Conservation (phyloP, 352 stramenopile genomes). For the Peronosclerospora sorghi region DNA sequence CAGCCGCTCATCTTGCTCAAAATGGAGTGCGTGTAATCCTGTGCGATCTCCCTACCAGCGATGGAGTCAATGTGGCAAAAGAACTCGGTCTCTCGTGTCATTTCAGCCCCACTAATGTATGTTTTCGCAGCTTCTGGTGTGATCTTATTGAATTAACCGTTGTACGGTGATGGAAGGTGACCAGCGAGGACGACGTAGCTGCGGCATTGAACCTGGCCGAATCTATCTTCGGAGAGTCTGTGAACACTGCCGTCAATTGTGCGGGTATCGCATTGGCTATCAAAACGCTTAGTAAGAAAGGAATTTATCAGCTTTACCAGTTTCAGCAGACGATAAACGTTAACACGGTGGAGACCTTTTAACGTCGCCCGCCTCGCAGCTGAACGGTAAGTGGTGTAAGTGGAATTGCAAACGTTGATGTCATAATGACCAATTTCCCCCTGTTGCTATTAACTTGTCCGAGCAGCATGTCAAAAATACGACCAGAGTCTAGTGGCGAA, state of each 20-base stretch:
- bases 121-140: background rate
- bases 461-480: conserved; percentile 77
- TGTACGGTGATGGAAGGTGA: conserved; percentile 58
- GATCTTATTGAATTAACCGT: background rate
- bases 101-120: conserved; percentile 70
- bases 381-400: conserved; percentile 55
- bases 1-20: conserved; percentile 83
- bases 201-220: conserved; percentile 87
- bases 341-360: conserved; percentile 96
- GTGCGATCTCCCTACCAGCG: conserved; percentile 84
- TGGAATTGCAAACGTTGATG: background rate
- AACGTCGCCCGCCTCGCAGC: conserved; percentile 93
- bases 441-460: conserved; percentile 4
- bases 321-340: conserved; percentile 94
- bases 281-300: conserved; percentile 89
- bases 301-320: conserved; percentile 84
- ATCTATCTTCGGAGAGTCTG: conserved; percentile 82
- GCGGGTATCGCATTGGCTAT: conserved; percentile 89
- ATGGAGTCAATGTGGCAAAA: conserved; percentile 65
- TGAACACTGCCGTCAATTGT: conserved; percentile 94
- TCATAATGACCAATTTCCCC: background rate
- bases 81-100: conserved; percentile 70
- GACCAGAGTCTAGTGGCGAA: conserved; percentile 64
- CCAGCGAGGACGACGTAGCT: conserved; percentile 82
- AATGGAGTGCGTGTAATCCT: conserved; percentile 87